phyloP scores from a whole-genome alignment of 169 alveolate genomes.

The Haemoproteus tartakovskyi region DNA sequence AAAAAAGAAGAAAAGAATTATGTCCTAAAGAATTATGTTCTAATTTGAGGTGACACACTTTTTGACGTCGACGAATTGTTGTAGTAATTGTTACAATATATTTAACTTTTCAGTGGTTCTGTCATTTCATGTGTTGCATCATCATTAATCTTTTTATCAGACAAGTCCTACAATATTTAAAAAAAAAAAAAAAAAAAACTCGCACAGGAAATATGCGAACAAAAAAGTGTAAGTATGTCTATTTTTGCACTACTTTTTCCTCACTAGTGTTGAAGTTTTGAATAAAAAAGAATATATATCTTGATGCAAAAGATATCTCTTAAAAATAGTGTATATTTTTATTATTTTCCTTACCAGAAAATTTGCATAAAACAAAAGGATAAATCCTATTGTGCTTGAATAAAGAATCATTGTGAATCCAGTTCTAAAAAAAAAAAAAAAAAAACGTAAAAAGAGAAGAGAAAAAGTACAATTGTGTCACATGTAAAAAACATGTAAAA shows the following conservation, averaged over 20 bases:
- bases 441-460: background rate
- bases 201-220: background rate
- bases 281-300: too few relatives aligned
- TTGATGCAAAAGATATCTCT: too few relatives aligned
- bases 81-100: too few relatives aligned
- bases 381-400: conserved; percentile 68
- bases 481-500: too few relatives aligned
- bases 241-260: too few relatives aligned
- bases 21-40: too few relatives aligned
- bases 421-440: conserved; percentile 47
- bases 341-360: conserved; percentile 41
- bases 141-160: conserved; percentile 57
- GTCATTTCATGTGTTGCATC: conserved; percentile 26
- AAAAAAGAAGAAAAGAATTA: too few relatives aligned
- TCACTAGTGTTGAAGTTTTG: too few relatives aligned
- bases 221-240: background rate
- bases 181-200: background rate
- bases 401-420: conserved; percentile 72
- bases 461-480: too few relatives aligned
- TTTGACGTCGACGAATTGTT: too few relatives aligned
- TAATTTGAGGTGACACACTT: too few relatives aligned
- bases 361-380: conserved; percentile 68
- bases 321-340: too few relatives aligned
- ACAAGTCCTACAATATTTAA: conserved; percentile 15
- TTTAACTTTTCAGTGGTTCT: conserved; percentile 38